Conservation (phyloP, 371 early-diverging fungal species). For the Apophysomyces variabilis region DNA sequence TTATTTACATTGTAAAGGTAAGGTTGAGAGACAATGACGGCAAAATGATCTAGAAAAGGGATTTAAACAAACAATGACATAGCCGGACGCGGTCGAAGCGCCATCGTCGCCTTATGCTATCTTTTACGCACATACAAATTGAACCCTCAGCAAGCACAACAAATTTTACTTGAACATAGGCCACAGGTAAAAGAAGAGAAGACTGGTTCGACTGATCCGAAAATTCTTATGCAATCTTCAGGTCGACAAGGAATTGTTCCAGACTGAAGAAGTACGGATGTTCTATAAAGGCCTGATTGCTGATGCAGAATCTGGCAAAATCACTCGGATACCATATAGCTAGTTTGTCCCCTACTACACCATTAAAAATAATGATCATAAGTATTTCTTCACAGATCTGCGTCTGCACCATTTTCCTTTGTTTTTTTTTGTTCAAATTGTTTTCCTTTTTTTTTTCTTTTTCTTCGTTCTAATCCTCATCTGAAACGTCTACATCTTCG, state of each 20-base stretch:
- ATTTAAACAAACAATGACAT: background rate
- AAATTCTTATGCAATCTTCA: constrained; percentile 5
- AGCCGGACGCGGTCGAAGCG: constrained; percentile 56
- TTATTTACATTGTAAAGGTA: constrained; percentile 56
- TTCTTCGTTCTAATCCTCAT: constrained; percentile 31
- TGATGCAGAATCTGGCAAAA: constrained; percentile 37
- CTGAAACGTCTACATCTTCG: constrained; percentile 47
- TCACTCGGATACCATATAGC: constrained; percentile 24
- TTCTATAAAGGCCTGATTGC: constrained; percentile 41
- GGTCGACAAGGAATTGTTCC: constrained; percentile 46
- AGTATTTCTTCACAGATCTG: background rate
- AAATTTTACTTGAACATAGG: constrained; percentile 31
- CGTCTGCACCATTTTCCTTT: background rate
- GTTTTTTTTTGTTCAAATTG: background rate
- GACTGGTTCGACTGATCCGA: background rate
- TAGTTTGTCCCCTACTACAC: background rate
- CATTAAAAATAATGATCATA: background rate
- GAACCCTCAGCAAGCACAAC: constrained; percentile 33
- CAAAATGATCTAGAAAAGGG: background rate
- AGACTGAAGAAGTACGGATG: constrained; percentile 35
- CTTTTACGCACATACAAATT: constrained; percentile 38
- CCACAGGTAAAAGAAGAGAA: constrained; percentile 32
- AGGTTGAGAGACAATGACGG: background rate
- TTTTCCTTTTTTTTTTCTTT: constrained; percentile 10
- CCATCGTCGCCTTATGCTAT: constrained; percentile 47